These are phyloP conservation scores for Solanum chiquidenum DNA, from an alignment of 257 asterid genomes.

Conservation along the genomic window DNA sequence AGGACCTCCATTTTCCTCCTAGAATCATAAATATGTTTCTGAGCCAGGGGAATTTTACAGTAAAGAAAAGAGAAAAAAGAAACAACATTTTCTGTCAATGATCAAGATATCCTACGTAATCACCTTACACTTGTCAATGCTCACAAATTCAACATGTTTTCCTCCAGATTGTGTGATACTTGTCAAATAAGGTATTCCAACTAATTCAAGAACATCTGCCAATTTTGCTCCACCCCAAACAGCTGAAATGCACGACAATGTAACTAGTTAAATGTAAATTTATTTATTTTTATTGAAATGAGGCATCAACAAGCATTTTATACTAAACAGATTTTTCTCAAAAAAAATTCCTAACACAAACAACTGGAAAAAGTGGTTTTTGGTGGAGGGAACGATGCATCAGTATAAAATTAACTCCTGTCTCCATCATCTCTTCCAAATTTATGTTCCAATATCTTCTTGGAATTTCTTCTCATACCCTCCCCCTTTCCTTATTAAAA, in stretches of 20 bases:
- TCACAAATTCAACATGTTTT: conserved; percentile 85
- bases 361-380: background rate
- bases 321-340: background rate
- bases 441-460: background rate
- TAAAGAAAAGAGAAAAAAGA: background rate
- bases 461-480: background rate
- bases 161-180: conserved; percentile 54
- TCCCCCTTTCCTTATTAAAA: background rate
- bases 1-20: conserved; percentile 99
- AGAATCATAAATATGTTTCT: background rate
- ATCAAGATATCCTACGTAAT: background rate
- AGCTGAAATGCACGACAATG: conserved; percentile 39
- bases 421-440: background rate
- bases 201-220: conserved; percentile 82
- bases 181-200: conserved; percentile 66
- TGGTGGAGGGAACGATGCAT: background rate
- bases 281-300: background rate
- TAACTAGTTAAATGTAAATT: background rate
- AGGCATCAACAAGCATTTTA: background rate
- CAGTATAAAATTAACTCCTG: background rate
- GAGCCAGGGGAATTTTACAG: background rate
- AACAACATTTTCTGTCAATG: background rate
- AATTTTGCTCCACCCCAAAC: conserved; percentile 92
- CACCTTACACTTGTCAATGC: conserved; percentile 98
- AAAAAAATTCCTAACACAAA: background rate